Evolutionary conservation across 2,329 filamentous ascomycete genomes (phyloP), one percentile per base, ranked within the genome.

Genomic region (Phaeosphaeriaceae sp.): DNA sequence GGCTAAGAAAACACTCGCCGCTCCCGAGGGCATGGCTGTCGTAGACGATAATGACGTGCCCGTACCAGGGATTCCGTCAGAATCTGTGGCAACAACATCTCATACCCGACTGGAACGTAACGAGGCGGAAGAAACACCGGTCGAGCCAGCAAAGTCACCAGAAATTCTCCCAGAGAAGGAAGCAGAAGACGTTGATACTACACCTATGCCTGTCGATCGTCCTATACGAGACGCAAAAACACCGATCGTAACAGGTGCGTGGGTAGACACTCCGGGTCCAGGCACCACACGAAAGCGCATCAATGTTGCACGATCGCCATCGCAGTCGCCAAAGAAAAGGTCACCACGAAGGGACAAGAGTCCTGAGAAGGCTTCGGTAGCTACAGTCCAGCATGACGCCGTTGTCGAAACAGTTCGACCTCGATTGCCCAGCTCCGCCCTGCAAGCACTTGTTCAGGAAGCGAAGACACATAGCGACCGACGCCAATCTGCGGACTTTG

Each of bases 201-300:
- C 73, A 20, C 73, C 75, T 19, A 62, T 72, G 51, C 71, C 73
- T 22, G 53, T 57, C 22, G 65, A 71, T 21, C 66, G 51, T 6
- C 56, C 69, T 2, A 45, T 63, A 24, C 47, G 70, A 7, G 63
- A 70, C 19, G 66, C 74, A 6, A 80, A 80, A 55, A 83, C 81
- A 3, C 81, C 81, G 13, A 66, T 78, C 2, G 80, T 82, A 7
- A 82, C 78, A 47, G 81, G 81, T 22, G 81, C 77, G 22, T 83
- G 81, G 81, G 68, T 83, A 31, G 81, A 83, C 44, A 83, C 81
- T 2, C 80, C 80, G 27, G 75, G 65, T 2, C 71, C 69, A n/a
- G 68, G 67, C 19, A 71, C 71, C 20, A 42, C 52, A 17, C 63
- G 48, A 21, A 65, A 61, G 51, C 50, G 65, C 22, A 42, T 51